These are phyloP conservation scores for Juncus inflexus DNA, from an alignment of 176 grass and related monocot species.

Conservation along the genomic window DNA sequence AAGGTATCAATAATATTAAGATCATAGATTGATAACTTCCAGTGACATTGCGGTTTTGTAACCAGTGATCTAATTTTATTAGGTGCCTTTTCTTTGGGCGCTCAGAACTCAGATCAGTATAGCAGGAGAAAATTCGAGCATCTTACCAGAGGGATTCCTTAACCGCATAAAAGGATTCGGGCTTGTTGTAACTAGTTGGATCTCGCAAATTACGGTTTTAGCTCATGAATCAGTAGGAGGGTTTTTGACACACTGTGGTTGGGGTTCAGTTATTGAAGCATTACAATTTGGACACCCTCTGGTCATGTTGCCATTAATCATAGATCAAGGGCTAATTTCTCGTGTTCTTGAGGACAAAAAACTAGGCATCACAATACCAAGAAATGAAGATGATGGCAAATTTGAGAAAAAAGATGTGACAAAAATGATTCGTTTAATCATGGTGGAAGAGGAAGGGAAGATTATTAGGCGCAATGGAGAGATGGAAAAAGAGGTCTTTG, in stretches of 20 bases:
- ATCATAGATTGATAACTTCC: no score
- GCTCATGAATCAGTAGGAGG: constrained; percentile 12
- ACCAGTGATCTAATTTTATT: no score
- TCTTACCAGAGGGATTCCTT: constrained; percentile 21
- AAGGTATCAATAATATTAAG: background rate
- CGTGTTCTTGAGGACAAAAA: constrained; percentile 14
- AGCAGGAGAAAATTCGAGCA: background rate
- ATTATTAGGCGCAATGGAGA: constrained; percentile 17
- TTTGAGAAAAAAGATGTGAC: constrained; percentile 27
- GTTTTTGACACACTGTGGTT: constrained; percentile 31
- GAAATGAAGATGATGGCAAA: constrained; percentile 30
- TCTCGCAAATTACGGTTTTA: constrained; percentile 23
- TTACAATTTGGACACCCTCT: constrained; percentile 27
- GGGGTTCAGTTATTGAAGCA: constrained; percentile 29
- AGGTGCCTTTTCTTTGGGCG: constrained; percentile 28
- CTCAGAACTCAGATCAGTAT: background rate
- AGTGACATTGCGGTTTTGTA: no score
- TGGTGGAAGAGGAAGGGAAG: constrained; percentile 23
- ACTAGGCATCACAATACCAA: constrained; percentile 19
- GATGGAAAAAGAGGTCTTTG: constrained; percentile 26
- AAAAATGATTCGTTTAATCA: constrained; percentile 6
- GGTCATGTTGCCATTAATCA: constrained; percentile 41
- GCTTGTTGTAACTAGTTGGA: constrained; percentile 14
- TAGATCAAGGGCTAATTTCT: constrained; percentile 31
- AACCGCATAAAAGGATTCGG: background rate